Conservation (phyloP, 1,139 yeast genomes). For the Blastobotrys indianensis region DNA sequence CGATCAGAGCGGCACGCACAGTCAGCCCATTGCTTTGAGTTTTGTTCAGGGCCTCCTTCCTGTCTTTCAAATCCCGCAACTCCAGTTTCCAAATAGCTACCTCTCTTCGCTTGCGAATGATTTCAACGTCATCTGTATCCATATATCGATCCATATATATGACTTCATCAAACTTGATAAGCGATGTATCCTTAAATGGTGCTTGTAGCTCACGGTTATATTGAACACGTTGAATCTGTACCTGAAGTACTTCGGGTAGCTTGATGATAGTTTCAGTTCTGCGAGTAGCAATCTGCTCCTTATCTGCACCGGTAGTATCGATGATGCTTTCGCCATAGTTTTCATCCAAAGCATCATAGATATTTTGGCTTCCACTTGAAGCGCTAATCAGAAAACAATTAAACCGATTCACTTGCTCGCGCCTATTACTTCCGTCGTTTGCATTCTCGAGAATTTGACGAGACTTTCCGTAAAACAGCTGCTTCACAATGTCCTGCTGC, state of each 20-base stretch:
- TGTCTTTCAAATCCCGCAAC: constrained; percentile 41
- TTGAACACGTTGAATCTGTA: constrained; percentile 90
- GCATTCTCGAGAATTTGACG: constrained; percentile 47
- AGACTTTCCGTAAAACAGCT: constrained; percentile 71
- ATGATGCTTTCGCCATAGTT: constrained; percentile 74
- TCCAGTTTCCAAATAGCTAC: constrained; percentile 60
- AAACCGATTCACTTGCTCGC: constrained; percentile 71
- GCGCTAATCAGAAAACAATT: constrained; percentile 77
- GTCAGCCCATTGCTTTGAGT: constrained; percentile 32
- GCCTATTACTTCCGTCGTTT: constrained; percentile 32
- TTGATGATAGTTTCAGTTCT: constrained; percentile 65
- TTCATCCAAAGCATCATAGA: constrained; percentile 84
- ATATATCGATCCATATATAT: constrained; percentile 83
- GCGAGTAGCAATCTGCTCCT: constrained; percentile 39
- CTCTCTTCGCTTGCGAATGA: constrained; percentile 51
- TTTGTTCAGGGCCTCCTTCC: constrained; percentile 42
- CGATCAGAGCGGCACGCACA: constrained; percentile 33
- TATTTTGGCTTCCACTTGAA: constrained; percentile 70
- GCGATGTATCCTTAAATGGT: constrained; percentile 79
- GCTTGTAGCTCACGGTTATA: constrained; percentile 68
- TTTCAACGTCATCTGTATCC: constrained; percentile 58
- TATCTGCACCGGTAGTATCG: constrained; percentile 60
- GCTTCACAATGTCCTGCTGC: constrained; percentile 72
- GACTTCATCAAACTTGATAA: constrained; percentile 70
- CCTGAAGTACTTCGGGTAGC: constrained; percentile 77